Evolutionary conservation across 179 eudicot genomes (phyloP).

Genomic region (Silene noctiflora): DNA sequence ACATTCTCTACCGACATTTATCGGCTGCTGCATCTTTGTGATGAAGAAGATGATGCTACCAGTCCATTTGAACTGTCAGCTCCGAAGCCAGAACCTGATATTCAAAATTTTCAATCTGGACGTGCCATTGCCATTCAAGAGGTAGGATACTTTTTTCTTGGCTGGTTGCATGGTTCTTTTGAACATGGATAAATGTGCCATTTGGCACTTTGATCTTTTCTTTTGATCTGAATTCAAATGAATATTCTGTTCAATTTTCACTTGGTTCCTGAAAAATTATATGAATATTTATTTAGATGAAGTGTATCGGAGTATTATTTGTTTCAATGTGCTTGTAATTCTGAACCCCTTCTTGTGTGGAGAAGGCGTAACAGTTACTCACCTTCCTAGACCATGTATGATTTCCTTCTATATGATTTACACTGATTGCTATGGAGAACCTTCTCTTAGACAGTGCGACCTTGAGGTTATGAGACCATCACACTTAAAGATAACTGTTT

Average conservation of each 20-base stretch:
- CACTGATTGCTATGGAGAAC: too few relatives aligned
- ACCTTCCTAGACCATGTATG: too few relatives aligned
- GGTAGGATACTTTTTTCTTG: conserved; percentile 29
- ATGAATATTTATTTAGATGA: background rate
- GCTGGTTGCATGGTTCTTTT: conserved; percentile 1
- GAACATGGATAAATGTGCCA: background rate
- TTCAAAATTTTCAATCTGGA: conserved; percentile 41
- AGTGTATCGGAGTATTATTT: background rate
- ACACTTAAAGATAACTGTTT: background rate
- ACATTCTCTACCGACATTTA: conserved; percentile 78
- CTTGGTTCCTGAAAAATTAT: background rate
- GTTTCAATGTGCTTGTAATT: background rate
- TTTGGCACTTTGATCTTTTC: background rate
- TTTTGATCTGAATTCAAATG: conserved; percentile 11
- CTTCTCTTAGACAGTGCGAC: background rate
- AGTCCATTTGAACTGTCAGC: conserved; percentile 55
- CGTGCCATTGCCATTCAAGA: conserved; percentile 41
- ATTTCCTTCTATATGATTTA: too few relatives aligned
- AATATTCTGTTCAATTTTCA: background rate
- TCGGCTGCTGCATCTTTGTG: conserved; percentile 75
- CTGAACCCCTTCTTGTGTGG: background rate
- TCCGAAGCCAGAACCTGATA: conserved; percentile 81
- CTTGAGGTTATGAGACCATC: background rate
- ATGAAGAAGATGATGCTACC: conserved; percentile 98
- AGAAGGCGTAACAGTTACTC: too few relatives aligned